Conservation (phyloP, 805 yeast species). For the Kodamaea leandrae region DNA sequence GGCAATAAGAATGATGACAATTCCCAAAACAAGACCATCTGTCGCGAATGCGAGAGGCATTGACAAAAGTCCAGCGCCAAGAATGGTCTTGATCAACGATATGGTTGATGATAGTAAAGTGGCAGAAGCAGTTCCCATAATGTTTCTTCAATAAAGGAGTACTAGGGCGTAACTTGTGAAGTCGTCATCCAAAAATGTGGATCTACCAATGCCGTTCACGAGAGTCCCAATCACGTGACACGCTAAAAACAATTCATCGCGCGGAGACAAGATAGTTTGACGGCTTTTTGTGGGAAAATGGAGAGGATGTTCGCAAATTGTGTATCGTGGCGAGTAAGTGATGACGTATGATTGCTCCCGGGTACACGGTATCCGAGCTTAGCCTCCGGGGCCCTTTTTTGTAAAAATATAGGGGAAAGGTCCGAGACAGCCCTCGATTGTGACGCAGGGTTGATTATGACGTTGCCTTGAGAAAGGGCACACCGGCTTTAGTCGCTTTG, state of each 20-base stretch:
- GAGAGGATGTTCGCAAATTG: no score
- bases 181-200: neutral
- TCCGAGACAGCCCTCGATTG: no score
- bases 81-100: slow-evolving; percentile 54
- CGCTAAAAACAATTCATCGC: no score
- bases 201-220: neutral
- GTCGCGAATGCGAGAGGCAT: slow-evolving; percentile 65
- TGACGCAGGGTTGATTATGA: no score
- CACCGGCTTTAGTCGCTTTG: neutral
- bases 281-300: no score
- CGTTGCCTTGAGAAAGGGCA: no score
- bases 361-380: no score
- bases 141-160: neutral
- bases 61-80: slow-evolving; percentile 68
- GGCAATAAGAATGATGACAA: slow-evolving; percentile 53
- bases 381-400: no score
- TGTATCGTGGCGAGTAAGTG: no score
- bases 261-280: no score
- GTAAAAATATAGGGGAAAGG: no score
- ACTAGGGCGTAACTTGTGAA: neutral
- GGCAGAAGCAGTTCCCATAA: slow-evolving; percentile 29
- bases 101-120: slow-evolving; percentile 56
- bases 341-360: neutral
- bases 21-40: slow-evolving; percentile 47
- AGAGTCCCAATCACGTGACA: no score